Conservation (phyloP, 2,329 filamentous ascomycete genomes). For the Sarocladiaceae sp. region DNA sequence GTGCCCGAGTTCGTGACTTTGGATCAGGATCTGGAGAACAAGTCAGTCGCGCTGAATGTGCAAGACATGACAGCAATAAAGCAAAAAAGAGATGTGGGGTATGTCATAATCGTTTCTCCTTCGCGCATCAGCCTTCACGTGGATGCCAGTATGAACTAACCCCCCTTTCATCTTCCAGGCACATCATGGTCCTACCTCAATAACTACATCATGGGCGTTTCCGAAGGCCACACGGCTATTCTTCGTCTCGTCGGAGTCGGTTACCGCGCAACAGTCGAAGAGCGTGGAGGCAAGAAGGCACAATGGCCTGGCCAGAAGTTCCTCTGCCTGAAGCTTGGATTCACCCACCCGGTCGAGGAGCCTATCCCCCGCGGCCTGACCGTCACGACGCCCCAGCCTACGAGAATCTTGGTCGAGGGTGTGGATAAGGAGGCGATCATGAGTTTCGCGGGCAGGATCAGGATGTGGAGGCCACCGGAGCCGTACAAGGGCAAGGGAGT, state of each 20-base stretch:
- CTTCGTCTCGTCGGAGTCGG: conserved; percentile 91
- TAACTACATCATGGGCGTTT: conserved; percentile 89
- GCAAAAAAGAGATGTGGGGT: conserved; percentile 98
- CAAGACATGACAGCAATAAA: conserved; percentile 63
- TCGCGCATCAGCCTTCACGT: neutral
- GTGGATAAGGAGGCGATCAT: conserved; percentile 82
- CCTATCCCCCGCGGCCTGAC: conserved; percentile 77
- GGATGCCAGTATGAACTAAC: neutral
- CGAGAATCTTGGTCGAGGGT: conserved; percentile 85
- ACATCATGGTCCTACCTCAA: conserved; percentile 86
- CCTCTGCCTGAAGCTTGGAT: conserved; percentile 91
- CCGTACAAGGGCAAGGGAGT: conserved; percentile 99
- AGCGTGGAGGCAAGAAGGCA: conserved; percentile 62
- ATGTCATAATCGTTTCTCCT: conserved; percentile 18
- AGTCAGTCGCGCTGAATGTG: conserved; percentile 66
- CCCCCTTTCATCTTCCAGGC: conserved; percentile 46
- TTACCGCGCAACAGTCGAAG: conserved; percentile 85
- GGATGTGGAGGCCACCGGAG: conserved; percentile 85
- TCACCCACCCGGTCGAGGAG: conserved; percentile 92
- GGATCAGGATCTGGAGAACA: conserved; percentile 57
- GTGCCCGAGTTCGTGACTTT: conserved; percentile 78
- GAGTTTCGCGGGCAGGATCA: conserved; percentile 85
- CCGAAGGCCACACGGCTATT: conserved; percentile 92
- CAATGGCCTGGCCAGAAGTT: conserved; percentile 80
- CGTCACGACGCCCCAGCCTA: conserved; percentile 85